phyloP scores from a whole-genome alignment of 1,284 basidiomycete species.

The Pseudozyma pruni region DNA sequence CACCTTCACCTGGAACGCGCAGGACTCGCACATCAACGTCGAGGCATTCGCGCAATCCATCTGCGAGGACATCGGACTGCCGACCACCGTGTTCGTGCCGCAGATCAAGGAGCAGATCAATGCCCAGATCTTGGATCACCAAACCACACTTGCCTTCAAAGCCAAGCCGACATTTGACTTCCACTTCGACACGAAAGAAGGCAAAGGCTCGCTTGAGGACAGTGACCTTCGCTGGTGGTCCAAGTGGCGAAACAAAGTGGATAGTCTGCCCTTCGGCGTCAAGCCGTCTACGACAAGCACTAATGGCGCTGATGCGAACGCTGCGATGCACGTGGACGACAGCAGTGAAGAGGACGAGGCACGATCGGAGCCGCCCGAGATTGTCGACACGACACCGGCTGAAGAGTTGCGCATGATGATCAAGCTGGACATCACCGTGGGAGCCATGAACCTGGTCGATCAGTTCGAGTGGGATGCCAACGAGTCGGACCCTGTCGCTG shows the following conservation, averaged over 20 bases:
- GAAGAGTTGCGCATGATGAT: conserved; percentile 86
- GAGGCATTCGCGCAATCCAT: conserved; percentile 88
- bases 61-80: conserved; percentile 88
- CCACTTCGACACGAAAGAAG: conserved; percentile 29
- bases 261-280: conserved; percentile 46
- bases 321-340: conserved; percentile 26
- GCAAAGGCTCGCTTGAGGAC: conserved; percentile 38
- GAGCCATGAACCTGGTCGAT: conserved; percentile 91
- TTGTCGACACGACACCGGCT: conserved; percentile 37
- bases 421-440: conserved; percentile 96
- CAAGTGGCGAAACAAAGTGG: conserved; percentile 42
- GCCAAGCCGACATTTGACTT: conserved; percentile 42
- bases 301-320: conserved; percentile 68
- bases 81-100: conserved; percentile 75
- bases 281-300: conserved; percentile 70
- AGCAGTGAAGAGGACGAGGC: conserved; percentile 70
- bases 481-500: conserved; percentile 77
- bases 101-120: conserved; percentile 85
- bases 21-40: conserved; percentile 87
- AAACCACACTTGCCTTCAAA: conserved; percentile 57
- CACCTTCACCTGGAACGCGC: conserved; percentile 94
- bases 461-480: conserved; percentile 98
- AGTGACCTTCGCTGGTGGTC: conserved; percentile 48
- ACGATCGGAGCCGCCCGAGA: conserved; percentile 33
- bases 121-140: conserved; percentile 83